phyloP scores from a whole-genome alignment of 495 filamentous ascomycete genomes.

The Lepidopterella palustris region DNA sequence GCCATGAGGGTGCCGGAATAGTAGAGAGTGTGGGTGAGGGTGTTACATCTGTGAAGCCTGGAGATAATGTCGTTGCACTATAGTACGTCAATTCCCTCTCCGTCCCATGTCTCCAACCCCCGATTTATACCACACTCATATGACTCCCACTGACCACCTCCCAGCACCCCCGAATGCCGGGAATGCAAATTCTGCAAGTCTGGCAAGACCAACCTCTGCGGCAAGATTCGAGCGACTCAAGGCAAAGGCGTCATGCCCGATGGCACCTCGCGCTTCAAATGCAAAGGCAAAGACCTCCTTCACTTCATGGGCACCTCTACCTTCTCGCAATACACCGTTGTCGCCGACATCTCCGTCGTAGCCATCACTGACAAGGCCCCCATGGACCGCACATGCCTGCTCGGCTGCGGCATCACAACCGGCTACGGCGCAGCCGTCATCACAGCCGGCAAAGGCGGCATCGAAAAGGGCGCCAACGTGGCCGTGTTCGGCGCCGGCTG shows the following conservation, averaged over 20 bases:
- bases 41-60: constrained; percentile 87
- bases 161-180: constrained; percentile 86
- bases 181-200: constrained; percentile 99
- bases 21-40: constrained; percentile 97
- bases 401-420: constrained; percentile 97
- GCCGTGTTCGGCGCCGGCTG: constrained; percentile 95
- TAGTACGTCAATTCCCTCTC: constrained; percentile 54
- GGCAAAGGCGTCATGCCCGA: constrained; percentile 96
- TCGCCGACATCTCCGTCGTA: constrained; percentile 97
- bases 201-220: constrained; percentile 98
- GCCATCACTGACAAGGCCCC: constrained; percentile 85
- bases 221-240: constrained; percentile 97
- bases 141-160: not conserved
- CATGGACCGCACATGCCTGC: constrained; percentile 90
- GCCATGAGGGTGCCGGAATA: constrained; percentile 94
- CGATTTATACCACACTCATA: not conserved
- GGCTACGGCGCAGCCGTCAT: constrained; percentile 94
- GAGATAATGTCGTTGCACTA: constrained; percentile 88
- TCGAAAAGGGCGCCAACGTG: constrained; percentile 84
- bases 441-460: constrained; percentile 60
- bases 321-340: constrained; percentile 97
- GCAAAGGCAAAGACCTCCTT: constrained; percentile 85
- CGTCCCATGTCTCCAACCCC: not conserved
- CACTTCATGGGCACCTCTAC: constrained; percentile 99
- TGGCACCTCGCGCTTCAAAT: constrained; percentile 90